Conservation (phyloP, 1,139 yeast species). For the Candida sp. region DNA sequence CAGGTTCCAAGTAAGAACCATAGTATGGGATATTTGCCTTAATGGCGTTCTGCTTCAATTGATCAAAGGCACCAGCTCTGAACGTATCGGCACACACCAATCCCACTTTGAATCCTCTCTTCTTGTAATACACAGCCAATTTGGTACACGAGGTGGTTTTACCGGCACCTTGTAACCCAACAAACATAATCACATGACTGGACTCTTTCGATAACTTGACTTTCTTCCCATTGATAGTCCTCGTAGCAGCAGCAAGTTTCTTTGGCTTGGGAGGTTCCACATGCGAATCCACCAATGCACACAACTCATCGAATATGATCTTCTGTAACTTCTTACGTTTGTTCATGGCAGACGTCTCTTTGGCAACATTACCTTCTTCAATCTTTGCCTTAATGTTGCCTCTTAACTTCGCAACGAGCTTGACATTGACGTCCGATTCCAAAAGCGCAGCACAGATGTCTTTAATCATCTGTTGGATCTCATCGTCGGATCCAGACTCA, state of each 20-base stretch:
- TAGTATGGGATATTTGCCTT: slow-evolving; percentile 94
- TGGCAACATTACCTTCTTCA: slow-evolving; percentile 48
- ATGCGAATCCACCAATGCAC: slow-evolving; percentile 75
- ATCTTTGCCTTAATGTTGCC: slow-evolving; percentile 68
- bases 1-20: slow-evolving; percentile 95
- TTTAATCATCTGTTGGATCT: slow-evolving; percentile 65
- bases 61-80: slow-evolving; percentile 99
- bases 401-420: slow-evolving; percentile 77
- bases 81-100: slow-evolving; percentile 99
- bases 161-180: slow-evolving; percentile 99
- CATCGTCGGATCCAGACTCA: slow-evolving; percentile 46
- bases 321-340: slow-evolving; percentile 86
- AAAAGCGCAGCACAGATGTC: slow-evolving; percentile 89
- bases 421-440: slow-evolving; percentile 92
- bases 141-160: slow-evolving; percentile 98
- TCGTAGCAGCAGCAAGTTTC: slow-evolving; percentile 45
- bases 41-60: slow-evolving; percentile 95
- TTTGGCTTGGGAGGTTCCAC: slow-evolving; percentile 84
- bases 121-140: slow-evolving; percentile 91
- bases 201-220: slow-evolving; percentile 30
- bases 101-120: slow-evolving; percentile 94
- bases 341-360: slow-evolving; percentile 54
- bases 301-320: slow-evolving; percentile 91
- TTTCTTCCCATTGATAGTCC: slow-evolving; percentile 33
- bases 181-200: slow-evolving; percentile 86